Evolutionary conservation across 2,329 filamentous ascomycete genomes (phyloP), one percentile per base, ranked within the genome.

Genomic region (Celoporthe dispersa): DNA sequence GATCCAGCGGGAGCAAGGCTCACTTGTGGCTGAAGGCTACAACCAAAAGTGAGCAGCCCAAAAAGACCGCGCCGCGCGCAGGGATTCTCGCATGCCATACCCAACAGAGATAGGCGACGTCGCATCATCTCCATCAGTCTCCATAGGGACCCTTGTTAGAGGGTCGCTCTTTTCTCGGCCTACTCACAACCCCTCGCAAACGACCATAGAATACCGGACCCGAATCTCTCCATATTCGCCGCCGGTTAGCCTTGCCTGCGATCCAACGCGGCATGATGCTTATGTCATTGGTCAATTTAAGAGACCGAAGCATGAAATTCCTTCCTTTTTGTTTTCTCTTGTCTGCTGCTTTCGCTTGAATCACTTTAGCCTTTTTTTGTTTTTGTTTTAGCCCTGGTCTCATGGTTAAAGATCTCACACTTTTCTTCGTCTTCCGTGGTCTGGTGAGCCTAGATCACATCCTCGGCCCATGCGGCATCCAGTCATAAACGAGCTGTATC

Each of bases 1-100:
- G 53, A 28, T 57, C 25, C 28, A 28, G 53, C 16, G 57, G 57
- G 57, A 60, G 57, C 33, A 37, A 60, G 57, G 57, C 57, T 60
- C 16, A 37, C 57, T 60, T n/a, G 57, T 35, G 57, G 33, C 57
- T 37, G n/a, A 37, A 57, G 53, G 25, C 53, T 31, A 31, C 53
- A 19, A 19, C 25, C 4, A 31, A 9, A n/a, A 31, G 61, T 9
- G 41, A 41, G 25, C 22, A 25, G 33, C 7, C n/a, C 37, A 48
- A 53, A 28, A 22, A 19, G 48, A 4, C 19, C 8, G 3, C 28
- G 4, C 19, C 8, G 3, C 28, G 41, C 3, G 14, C 64, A 66
- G 64, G 64, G 64, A 66, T 66, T 3, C 44, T 66, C 64, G 64
- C 64, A 11, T 25, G 35, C 39, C 14, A 25, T 66, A 51, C 64